Evolutionary conservation across 768 basidiomycete species (phyloP).

Genomic region (Tephrocybe sp.): DNA sequence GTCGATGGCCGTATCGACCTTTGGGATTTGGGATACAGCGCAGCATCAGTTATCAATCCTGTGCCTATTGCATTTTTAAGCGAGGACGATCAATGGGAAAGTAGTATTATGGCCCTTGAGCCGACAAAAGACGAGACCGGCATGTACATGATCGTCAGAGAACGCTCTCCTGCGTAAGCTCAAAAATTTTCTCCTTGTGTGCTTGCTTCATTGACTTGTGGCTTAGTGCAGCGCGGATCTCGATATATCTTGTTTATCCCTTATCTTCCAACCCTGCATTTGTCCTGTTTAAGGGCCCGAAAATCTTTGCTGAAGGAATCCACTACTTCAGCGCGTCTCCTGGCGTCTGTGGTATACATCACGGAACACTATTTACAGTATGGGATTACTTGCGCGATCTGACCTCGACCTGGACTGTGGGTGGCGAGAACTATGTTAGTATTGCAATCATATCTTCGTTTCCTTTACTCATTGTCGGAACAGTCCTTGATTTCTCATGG

Average conservation of each 20-base stretch:
- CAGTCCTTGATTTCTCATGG: constrained; percentile 8
- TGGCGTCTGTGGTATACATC: constrained; percentile 1
- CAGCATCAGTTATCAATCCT: neutral
- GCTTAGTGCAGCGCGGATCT: neutral
- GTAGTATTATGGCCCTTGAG: constrained; percentile 2
- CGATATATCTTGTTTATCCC: constrained; percentile 3
- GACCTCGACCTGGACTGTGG: constrained; percentile 6
- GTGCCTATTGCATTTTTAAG: constrained; percentile 4
- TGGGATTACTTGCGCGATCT: constrained; percentile 5
- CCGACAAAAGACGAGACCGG: constrained; percentile 3
- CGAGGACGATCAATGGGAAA: constrained; percentile 6
- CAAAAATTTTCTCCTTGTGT: neutral
- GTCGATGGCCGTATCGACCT: constrained; percentile 5
- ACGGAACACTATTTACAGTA: neutral
- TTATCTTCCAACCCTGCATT: neutral
- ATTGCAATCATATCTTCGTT: neutral
- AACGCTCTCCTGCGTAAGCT: constrained; percentile 3
- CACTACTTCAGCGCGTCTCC: constrained; percentile 6
- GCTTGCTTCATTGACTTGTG: neutral
- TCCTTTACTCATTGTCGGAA: neutral
- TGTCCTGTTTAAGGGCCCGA: neutral
- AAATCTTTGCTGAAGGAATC: neutral
- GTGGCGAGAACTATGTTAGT: constrained; percentile 7
- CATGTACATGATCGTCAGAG: constrained; percentile 6
- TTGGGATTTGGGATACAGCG: constrained; percentile 7